phyloP scores from a whole-genome alignment of 352 stramenopile genomes.

The Globisporangium yorkense region DNA sequence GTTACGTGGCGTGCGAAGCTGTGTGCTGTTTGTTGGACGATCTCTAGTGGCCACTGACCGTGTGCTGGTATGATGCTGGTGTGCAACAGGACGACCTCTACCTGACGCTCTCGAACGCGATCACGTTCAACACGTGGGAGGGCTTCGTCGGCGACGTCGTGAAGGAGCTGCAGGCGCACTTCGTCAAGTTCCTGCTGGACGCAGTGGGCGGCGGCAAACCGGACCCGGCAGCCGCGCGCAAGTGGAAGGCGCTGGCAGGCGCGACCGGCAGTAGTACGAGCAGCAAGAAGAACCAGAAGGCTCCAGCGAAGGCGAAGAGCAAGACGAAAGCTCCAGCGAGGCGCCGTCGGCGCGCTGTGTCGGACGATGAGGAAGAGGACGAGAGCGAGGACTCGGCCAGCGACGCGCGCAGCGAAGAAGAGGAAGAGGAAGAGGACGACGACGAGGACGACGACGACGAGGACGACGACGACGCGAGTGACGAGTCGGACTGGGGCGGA shows the following conservation, averaged over 20 bases:
- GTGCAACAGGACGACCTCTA: constrained; percentile 53
- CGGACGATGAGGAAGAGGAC: constrained; percentile 44
- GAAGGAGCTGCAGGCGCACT: constrained; percentile 62
- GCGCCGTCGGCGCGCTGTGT: constrained; percentile 14
- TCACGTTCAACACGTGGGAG: constrained; percentile 73
- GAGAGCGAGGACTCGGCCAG: constrained; percentile 39
- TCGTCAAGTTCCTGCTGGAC: constrained; percentile 68
- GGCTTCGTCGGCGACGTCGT: constrained; percentile 53
- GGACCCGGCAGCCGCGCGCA: constrained; percentile 11
- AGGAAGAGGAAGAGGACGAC: constrained; percentile 44
- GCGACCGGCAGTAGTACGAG: neutral
- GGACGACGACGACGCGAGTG: constrained; percentile 19
- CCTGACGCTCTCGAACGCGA: constrained; percentile 74
- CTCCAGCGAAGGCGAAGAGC: neutral
- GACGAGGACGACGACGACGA: constrained; percentile 31
- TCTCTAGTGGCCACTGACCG: constrained; percentile 1
- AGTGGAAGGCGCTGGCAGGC: neutral
- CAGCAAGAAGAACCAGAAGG: neutral
- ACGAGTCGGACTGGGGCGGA: constrained; percentile 37
- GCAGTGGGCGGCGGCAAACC: constrained; percentile 31
- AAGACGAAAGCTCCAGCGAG: constrained; percentile 12
- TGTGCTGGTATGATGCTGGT: neutral
- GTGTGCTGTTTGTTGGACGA: neutral
- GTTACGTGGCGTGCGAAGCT: neutral
- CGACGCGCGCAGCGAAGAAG: constrained; percentile 51